A percentile compares a stretch with the other conserved stretches of the same genome.
Evolutionary conservation across 2,329 filamentous ascomycete genomes (phyloP).

Genomic region (Catunica adiposa): DNA sequence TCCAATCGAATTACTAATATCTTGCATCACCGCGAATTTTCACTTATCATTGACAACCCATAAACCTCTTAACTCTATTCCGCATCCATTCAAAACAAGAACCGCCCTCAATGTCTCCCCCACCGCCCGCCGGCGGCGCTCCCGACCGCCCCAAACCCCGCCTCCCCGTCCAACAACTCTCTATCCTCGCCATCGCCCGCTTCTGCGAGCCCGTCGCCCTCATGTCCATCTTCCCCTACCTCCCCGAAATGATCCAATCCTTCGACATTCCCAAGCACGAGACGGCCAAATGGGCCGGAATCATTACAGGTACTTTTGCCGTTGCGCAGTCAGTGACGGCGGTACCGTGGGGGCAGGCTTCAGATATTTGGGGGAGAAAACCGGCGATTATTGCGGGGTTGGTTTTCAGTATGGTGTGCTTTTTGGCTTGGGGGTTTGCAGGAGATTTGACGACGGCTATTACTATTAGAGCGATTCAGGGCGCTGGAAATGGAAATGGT

Average conservation of each 20-base stretch:
- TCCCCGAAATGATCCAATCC: slow-evolving; percentile 69
- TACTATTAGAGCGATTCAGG: slow-evolving; percentile 57
- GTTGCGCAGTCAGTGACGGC: slow-evolving; percentile 55
- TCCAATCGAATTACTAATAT: too few species aligned
- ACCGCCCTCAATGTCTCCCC: too few species aligned
- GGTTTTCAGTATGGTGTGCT: slow-evolving; percentile 63
- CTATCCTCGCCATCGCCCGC: slow-evolving; percentile 48
- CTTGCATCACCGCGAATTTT: too few species aligned
- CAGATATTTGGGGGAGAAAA: slow-evolving; percentile 69
- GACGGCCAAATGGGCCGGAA: slow-evolving; percentile 65
- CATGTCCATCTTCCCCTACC: slow-evolving; percentile 53
- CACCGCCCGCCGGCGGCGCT: too few species aligned
- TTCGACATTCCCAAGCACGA: slow-evolving; percentile 56
- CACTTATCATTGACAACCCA: too few species aligned
- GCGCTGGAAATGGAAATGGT: slow-evolving; percentile 75
- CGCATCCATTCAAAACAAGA: too few species aligned
- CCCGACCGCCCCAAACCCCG: background rate
- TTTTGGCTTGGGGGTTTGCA: slow-evolving; percentile 71
- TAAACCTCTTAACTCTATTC: too few species aligned
- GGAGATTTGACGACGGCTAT: slow-evolving; percentile 68
- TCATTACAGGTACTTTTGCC: slow-evolving; percentile 57
- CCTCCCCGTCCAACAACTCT: slow-evolving; percentile 1
- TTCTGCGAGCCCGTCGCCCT: slow-evolving; percentile 61
- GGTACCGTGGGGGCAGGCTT: slow-evolving; percentile 58
- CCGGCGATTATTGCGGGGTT: slow-evolving; percentile 61